These are phyloP conservation scores for Trichoderma citrinoviride DNA, from an alignment of 2,329 filamentous ascomycete species.

Conservation along the genomic window DNA sequence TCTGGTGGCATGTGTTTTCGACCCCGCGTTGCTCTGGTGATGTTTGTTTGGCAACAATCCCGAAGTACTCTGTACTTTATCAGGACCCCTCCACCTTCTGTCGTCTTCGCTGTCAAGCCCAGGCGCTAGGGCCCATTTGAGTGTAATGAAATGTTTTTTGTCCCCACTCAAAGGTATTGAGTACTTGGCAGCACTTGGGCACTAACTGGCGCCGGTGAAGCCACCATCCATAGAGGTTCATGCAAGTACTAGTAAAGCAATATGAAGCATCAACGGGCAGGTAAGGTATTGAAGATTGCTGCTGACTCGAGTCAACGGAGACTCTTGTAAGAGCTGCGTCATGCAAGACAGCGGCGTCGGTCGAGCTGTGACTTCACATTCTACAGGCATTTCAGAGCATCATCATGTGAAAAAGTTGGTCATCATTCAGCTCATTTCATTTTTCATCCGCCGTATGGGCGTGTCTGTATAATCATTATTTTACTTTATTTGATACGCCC, in stretches of 20 bases:
- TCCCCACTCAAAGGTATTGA: not conserved
- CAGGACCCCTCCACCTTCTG: not conserved
- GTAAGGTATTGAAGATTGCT: not conserved
- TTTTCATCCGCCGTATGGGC: constrained; percentile 7
- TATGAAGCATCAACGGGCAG: too few relatives aligned
- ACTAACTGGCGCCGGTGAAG: not conserved
- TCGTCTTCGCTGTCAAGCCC: not conserved
- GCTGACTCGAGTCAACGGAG: not conserved
- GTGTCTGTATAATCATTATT: constrained; percentile 16
- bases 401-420: not conserved
- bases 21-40: constrained; percentile 17
- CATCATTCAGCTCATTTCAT: constrained; percentile 13
- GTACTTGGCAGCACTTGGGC: constrained; percentile 5
- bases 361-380: not conserved
- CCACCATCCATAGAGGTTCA: not conserved
- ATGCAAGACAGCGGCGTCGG: not conserved
- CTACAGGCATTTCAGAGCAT: not conserved
- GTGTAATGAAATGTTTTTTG: not conserved
- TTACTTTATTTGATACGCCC: not conserved
- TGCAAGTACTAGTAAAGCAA: not conserved
- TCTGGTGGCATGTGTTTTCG: constrained; percentile 12
- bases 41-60: not conserved
- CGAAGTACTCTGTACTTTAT: not conserved
- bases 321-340: not conserved
- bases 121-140: too few relatives aligned